Base-by-base conservation (phyloP, 2,329 filamentous ascomycete species). In the Sodiomyces alkalinus region DNA sequence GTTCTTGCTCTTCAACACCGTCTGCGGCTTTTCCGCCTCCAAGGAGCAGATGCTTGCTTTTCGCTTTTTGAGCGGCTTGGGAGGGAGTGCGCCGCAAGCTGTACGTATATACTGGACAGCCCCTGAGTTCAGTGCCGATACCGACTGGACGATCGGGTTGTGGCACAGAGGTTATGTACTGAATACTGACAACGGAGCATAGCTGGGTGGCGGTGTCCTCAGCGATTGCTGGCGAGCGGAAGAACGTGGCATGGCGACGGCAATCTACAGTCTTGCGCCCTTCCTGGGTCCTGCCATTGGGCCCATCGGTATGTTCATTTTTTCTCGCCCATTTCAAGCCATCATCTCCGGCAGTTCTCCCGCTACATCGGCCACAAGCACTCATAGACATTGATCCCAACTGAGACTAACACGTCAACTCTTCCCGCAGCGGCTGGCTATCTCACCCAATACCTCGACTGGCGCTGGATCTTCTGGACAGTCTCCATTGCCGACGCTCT, bases 1-100 rank as follows among this genome's bases (percentile, higher is more conserved):
- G 11, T 74, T 67, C 52, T 4, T 70, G 53, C 40, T 62, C 1
- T 70, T 65, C 38, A 69, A 69, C 26, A 60, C 61, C 6, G 61
- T 54, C 0, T 68, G 62, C 33, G 65, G 61, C 0, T 59, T 65
- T 30, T 50, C 56, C 7, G 48, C 66, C 3, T 60, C 44, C 10
- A 51, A 52, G 6, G 46, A 44, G 10, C 55, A 62, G 43, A 52
- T 70, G 34, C 46, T 68, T 10, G 48, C 55, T 3, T 67, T 64
- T 37, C 57, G 63, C 2, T 60, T 68, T 27, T 39, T 67, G 6
- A 55, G 54, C 34, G 64, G 63, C 4, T 33, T 63, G 0, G 58
- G 55, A 3, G 58, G 56, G 4, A 56, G 55, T 17, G 55, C 57
- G 2, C 57, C 58, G 6, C 52, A 62, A 39, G 62, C 63, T 23